Base-by-base conservation (phyloP, 257 asterid genomes). In the Datura wrightii region DNA sequence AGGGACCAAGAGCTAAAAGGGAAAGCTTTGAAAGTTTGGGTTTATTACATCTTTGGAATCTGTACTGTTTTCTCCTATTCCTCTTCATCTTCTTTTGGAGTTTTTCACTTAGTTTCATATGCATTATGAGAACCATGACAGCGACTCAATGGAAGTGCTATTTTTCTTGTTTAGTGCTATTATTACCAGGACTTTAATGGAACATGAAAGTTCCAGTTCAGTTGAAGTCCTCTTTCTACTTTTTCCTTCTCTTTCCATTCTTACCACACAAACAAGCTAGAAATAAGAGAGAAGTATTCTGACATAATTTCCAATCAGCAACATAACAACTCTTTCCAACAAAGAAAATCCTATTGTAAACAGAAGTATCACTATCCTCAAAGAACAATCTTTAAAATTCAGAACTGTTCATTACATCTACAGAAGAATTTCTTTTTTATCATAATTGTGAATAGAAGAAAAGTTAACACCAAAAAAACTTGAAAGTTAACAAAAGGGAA, bases 151-250 rank as follows among this genome's bases (percentile, higher is more conserved):
- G 62, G 31, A 52, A 78, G 82, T 78, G 82, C 82, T 78, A 31
- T 78, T 52, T 50, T 52, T 24, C 62, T 78, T 78, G 63, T 78
- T 52, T 50, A 76, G 62, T 24, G 82, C 82, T 31, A 76, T 78
- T 78, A 78, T 78, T 78, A 78, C 82, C n/a, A 78, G 48, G 82
- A 78, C 63, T 78, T 50, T 31, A 52, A 52, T 50, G 82, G 63
- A 76, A 76, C 46, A 50, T 76, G 48, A 76, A 76, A 76, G 82
- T 74, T 72, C 9, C 80, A 72, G 59, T 76, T 50, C 82, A 50
- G 63, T 3, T 76, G 62, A 50, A 50, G 42, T 37, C 62, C 15
- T 13, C 15, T 76, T 50, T 31, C n/a, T 31, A 50, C 62, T 76
- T 76, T 76, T 31, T 4, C 60, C 46, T 53, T 31, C 46, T 76